A percentile compares a stretch with the other conserved stretches of the same genome.
These are phyloP conservation scores for Wilcoxina mikolae DNA, from an alignment of 495 filamentous ascomycete genomes.

Conservation along the genomic window DNA sequence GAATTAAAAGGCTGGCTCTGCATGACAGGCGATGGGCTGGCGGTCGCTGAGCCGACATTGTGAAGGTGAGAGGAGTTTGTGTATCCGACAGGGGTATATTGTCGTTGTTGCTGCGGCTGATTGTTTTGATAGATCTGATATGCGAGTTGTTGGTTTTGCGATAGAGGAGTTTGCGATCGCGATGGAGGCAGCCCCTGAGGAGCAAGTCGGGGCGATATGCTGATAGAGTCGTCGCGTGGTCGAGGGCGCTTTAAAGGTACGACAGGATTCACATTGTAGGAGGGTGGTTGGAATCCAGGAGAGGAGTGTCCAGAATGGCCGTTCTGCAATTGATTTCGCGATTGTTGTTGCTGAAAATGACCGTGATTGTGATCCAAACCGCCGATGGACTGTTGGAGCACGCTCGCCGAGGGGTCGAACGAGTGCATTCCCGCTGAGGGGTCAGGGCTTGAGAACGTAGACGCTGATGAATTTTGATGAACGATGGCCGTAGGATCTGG, in stretches of 20 bases:
- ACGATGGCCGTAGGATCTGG: conserved; percentile 26
- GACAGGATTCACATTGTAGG: conserved; percentile 64
- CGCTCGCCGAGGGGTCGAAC: conserved; percentile 26
- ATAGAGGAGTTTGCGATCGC: conserved; percentile 71
- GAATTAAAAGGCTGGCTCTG: conserved; percentile 57
- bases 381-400: conserved; percentile 31
- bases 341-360: conserved; percentile 40
- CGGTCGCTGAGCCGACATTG: conserved; percentile 62
- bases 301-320: conserved; percentile 66
- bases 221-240: conserved; percentile 67
- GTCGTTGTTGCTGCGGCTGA: conserved; percentile 49
- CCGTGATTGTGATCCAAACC: conserved; percentile 41
- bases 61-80: conserved; percentile 57
- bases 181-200: conserved; percentile 62
- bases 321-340: conserved; percentile 63
- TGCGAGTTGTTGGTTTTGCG: conserved; percentile 24
- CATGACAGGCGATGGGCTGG: conserved; percentile 76
- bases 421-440: conserved; percentile 27
- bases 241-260: conserved; percentile 77
- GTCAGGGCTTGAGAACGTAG: conserved; percentile 21
- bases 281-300: conserved; percentile 57
- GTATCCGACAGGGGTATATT: conserved; percentile 44
- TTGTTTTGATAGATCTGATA: conserved; percentile 29
- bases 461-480: conserved; percentile 19
- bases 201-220: conserved; percentile 64